Evolutionary conservation across 75 land plant genomes (phyloP).

Genomic region (Cupressus sempervirens): DNA sequence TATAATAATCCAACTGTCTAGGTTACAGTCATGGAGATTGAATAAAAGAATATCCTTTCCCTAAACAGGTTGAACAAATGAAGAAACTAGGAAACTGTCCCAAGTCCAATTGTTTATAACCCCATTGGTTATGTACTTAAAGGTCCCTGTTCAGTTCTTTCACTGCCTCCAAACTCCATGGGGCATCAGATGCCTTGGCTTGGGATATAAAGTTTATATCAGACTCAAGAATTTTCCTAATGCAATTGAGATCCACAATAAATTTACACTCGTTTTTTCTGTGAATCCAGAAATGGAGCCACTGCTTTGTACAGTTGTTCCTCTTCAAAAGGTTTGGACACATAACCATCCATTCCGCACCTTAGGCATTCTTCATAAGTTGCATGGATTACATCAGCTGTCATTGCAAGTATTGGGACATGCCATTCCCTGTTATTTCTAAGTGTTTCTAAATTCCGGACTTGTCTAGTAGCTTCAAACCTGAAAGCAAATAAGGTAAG

Average conservation of each 20-base stretch:
- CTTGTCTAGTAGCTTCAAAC: constrained; percentile 79
- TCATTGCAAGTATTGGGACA: constrained; percentile 85
- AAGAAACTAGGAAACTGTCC: background rate
- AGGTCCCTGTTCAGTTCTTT: background rate
- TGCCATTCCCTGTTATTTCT: constrained; percentile 32
- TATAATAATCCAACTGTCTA: background rate
- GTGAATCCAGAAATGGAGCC: constrained; percentile 45
- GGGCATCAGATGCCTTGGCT: background rate
- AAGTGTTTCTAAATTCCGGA: constrained; percentile 41
- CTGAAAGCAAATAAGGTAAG: constrained; percentile 30
- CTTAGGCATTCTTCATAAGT: constrained; percentile 68
- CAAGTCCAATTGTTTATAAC: background rate
- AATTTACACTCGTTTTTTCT: constrained; percentile 19
- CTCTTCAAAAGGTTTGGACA: constrained; percentile 87
- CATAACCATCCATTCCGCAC: constrained; percentile 94
- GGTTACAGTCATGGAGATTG: background rate
- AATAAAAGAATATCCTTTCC: background rate
- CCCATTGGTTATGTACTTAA: background rate
- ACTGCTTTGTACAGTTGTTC: constrained; percentile 76
- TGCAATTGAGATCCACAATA: background rate
- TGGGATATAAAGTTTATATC: background rate
- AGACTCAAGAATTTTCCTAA: background rate
- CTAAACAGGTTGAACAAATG: background rate
- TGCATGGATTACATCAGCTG: constrained; percentile 93
- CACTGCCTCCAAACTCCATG: background rate